Base-by-base conservation (phyloP, 2,329 filamentous ascomycete genomes). In the Paraphaeosphaeria minitans region DNA sequence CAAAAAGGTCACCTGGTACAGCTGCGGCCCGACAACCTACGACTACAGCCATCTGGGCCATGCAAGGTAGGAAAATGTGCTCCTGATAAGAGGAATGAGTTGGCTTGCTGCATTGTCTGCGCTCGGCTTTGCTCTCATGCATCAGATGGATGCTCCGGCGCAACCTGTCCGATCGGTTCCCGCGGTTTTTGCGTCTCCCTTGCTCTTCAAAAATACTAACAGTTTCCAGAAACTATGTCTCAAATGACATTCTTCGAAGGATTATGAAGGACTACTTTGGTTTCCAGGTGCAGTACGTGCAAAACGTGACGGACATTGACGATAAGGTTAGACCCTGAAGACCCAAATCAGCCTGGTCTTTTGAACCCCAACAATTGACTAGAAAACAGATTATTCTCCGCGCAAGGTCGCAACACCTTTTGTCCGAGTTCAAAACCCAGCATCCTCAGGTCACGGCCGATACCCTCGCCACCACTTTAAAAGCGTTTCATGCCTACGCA, bases 21-120 rank as follows among this genome's bases (percentile, higher is more conserved):
- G 89, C 66, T 97, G 93, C 80, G 93, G 93, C 19, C 92, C 92
- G 58, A 97, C 92, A 1, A 89, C 90, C 43, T 93, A 93, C 75
- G 91, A 93, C 75, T 89, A 93, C 78, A 85, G 89, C 62, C 91
- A 94, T 80, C 78, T 94, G 61, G 89, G 92, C 31, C 92, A 96
- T 77, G 92, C 91, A 31, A 84, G 92, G 67, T 96, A 96, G 27
- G 27, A 29, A 8, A 29, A 29, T 4, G 8, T 29, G 4, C 27
- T 8, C 27, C 27, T 8, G 4, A 29, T 8, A 29, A 4, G 4
- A 29, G 8, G 27, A 29, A 29, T 29, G 27, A 29, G 27, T 29
- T 29, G 27, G 27, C 27, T 29, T 29, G 27, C 27, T 8, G 27
- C 27, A 4, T 29, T 29, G 27, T 4, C 27, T 29, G 4, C 27